These are phyloP conservation scores for Curvularia spicifera DNA, from an alignment of 2,329 filamentous ascomycete genomes.

Conservation along the genomic window DNA sequence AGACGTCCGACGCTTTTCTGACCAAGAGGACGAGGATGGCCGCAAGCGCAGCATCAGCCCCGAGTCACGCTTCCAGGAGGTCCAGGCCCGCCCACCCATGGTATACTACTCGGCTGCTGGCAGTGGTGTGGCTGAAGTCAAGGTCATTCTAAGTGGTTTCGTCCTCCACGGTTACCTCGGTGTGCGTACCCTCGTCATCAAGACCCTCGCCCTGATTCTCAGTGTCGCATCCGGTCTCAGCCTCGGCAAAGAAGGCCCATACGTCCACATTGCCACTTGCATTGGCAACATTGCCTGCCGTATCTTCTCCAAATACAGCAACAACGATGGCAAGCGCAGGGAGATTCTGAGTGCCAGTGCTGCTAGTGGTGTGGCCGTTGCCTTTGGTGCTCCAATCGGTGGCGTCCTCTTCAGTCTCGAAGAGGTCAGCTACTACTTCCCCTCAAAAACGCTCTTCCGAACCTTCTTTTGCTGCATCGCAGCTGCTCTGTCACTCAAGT, in stretches of 20 bases:
- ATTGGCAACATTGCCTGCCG: conserved; percentile 95
- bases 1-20: conserved; percentile 44
- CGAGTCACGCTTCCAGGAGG: conserved; percentile 50
- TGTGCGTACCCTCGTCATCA: conserved; percentile 83
- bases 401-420: conserved; percentile 93
- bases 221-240: conserved; percentile 93
- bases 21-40: conserved; percentile 53
- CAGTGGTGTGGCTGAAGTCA: conserved; percentile 95
- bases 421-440: conserved; percentile 97
- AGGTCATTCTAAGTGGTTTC: conserved; percentile 97
- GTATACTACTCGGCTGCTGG: conserved; percentile 95
- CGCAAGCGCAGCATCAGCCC: conserved; percentile 52
- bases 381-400: conserved; percentile 88
- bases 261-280: conserved; percentile 96
- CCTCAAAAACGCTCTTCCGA: conserved; percentile 93
- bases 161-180: conserved; percentile 96
- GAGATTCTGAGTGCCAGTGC: conserved; percentile 94
- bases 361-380: conserved; percentile 89
- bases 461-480: conserved; percentile 98
- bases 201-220: conserved; percentile 80
- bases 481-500: conserved; percentile 89
- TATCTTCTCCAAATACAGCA: conserved; percentile 91
- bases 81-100: conserved; percentile 68
- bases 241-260: conserved; percentile 92
- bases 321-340: conserved; percentile 91